Evolutionary conservation across 805 yeast genomes (phyloP).

Genomic region (Komagataella kurtzmanii): DNA sequence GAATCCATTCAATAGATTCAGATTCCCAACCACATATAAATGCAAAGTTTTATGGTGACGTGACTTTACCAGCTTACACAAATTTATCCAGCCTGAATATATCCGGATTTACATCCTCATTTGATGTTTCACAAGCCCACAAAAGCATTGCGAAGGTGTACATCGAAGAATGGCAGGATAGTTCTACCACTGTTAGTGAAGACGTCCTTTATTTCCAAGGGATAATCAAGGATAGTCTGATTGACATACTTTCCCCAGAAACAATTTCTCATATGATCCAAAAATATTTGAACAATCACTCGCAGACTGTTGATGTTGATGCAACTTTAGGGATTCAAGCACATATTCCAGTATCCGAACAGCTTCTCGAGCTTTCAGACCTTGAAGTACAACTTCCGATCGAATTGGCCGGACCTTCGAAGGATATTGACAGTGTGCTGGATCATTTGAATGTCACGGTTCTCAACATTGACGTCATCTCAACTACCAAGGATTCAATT

Average conservation of each 20-base stretch:
- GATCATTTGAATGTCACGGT: not conserved
- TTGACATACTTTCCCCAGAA: not conserved
- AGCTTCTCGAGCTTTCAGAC: not conserved
- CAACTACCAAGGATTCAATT: slow-evolving; percentile 13
- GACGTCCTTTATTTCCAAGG: not conserved
- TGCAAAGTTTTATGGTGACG: not conserved
- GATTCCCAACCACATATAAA: not conserved
- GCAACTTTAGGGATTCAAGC: not conserved
- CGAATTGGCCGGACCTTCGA: not conserved
- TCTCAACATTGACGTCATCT: slow-evolving; percentile 8
- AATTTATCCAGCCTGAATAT: not conserved
- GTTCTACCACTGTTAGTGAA: not conserved
- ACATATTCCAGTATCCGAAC: not conserved
- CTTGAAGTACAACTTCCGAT: not conserved
- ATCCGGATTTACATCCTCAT: not conserved
- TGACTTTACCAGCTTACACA: not conserved
- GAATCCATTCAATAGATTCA: not conserved
- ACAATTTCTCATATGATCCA: not conserved
- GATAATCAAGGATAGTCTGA: not conserved
- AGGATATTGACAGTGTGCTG: not conserved
- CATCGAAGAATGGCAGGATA: not conserved
- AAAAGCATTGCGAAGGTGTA: not conserved
- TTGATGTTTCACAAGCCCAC: not conserved
- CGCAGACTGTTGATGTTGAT: not conserved
- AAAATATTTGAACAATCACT: slow-evolving; percentile 1